Percentiles rank a stretch among this genome's conserved stretches.
Conservation (phyloP, 2,329 filamentous ascomycete genomes). For the Aspergillus fumigatus region DNA sequence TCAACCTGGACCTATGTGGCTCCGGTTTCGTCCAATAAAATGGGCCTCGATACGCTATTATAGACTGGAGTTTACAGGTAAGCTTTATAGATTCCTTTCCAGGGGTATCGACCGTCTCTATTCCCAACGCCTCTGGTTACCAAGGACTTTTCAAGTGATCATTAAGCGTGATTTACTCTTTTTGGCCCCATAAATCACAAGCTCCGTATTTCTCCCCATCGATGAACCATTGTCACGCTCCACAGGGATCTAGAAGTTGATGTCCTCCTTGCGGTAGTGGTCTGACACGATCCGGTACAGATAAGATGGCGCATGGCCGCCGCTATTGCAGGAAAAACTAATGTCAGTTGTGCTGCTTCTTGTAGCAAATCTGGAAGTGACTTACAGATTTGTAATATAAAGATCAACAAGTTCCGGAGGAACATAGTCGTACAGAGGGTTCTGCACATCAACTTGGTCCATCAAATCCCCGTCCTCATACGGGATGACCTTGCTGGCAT, state of each 20-base stretch:
- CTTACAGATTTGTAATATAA: conserved; percentile 74
- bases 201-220: conserved; percentile 12
- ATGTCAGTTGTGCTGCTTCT: conserved; percentile 12
- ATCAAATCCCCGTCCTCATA: conserved; percentile 79
- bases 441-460: conserved; percentile 70
- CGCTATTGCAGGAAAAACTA: conserved; percentile 34
- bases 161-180: background rate
- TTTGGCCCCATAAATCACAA: background rate
- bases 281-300: conserved; percentile 62
- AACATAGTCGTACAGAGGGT: conserved; percentile 78
- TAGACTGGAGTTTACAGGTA: background rate
- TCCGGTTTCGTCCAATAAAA: background rate
- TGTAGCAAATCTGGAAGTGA: conserved; percentile 14
- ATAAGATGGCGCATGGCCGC: conserved; percentile 60
- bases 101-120: conserved; percentile 1
- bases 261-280: conserved; percentile 61
- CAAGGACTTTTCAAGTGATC: background rate
- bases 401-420: conserved; percentile 61
- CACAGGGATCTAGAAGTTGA: conserved; percentile 39
- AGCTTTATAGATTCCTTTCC: background rate
- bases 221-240: background rate
- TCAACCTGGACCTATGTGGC: background rate
- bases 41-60: background rate
- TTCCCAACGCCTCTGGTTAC: background rate
- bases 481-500: conserved; percentile 68